Evolutionary conservation across 805 yeast species (phyloP).

Genomic region (Wickerhamomyces chaumierensis): DNA sequence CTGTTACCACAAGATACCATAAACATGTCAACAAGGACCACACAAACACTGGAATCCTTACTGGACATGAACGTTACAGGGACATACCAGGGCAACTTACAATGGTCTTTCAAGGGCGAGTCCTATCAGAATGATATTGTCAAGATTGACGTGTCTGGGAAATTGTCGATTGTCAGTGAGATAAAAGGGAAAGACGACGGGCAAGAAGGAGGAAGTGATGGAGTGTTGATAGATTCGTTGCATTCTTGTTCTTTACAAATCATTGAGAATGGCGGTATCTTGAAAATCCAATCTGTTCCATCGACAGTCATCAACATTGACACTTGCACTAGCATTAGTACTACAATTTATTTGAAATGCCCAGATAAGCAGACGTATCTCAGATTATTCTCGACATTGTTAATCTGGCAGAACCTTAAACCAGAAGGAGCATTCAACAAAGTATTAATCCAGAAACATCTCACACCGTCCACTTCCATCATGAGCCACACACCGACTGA

Average conservation of each 20-base stretch:
- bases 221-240: conserved; percentile 5
- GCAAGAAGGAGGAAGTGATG: not conserved
- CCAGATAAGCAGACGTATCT: conserved; percentile 23
- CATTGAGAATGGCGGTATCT: conserved; percentile 1
- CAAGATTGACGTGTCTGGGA: too few species aligned
- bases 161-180: too few species aligned
- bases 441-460: conserved; percentile 9
- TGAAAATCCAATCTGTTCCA: too few species aligned
- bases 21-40: too few species aligned
- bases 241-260: conserved; percentile 7
- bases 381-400: conserved; percentile 30
- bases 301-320: too few species aligned
- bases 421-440: conserved; percentile 44
- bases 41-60: too few species aligned
- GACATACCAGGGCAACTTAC: too few species aligned
- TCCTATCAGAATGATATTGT: too few species aligned
- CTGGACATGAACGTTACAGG: too few species aligned
- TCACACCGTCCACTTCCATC: conserved; percentile 9
- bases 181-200: not conserved
- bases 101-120: too few species aligned
- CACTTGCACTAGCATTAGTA: conserved; percentile 1
- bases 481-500: conserved; percentile 20
- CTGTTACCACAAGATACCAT: too few species aligned
- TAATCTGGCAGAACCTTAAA: conserved; percentile 47
- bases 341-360: conserved; percentile 9